Base-by-base conservation (phyloP, 768 basidiomycete species). In the Agrocybe praecox region DNA sequence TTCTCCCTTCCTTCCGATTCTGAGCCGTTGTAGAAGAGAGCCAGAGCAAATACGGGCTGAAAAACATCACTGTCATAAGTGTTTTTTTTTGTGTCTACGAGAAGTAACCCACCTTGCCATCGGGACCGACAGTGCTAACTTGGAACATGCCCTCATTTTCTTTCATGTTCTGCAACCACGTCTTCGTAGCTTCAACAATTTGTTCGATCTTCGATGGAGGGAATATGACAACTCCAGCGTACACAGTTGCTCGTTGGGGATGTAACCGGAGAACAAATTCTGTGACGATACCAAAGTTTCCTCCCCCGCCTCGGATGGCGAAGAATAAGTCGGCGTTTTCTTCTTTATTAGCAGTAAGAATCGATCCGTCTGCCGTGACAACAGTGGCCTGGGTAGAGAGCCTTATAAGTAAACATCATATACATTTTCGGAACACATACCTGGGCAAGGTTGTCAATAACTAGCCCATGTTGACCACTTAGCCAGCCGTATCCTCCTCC, bases 401-500 rank as follows among this genome's bases (percentile, higher is more conserved):
- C n/a, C 23, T 32, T 9, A 29, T 29, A 29, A 29, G 26, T 33
- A 51, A 23, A 26, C 7, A 12, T 18, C n/a, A 32, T 26, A 32
- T 6, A 24, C 15, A 10, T 53, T 24, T 18, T 44, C 18, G 8
- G 34, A 4, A 14, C 36, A 14, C 62, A 29, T 56, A 76, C 72
- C 58, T 73, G 68, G 7, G 72, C 62, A 34, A 83, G 69, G 50
- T 83, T 84, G 59, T 84, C 83, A 54, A 82, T 68, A 1, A 66
- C 73, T n/a, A 83, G 62, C 6, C 83, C 82, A 67, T 76, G 65
- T 59, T 70, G 50, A 59, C 73, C 72, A 34, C 71, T 77, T 9
- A 85, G 74, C 73, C 72, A 83, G 10, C 84, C 84, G 55, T 76
- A 82, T 2, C 84, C 84, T 11, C 84, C 83, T 33, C 83, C 84